Conservation (phyloP, 306 rosid species). For the Hylodesmum podocarpum region DNA sequence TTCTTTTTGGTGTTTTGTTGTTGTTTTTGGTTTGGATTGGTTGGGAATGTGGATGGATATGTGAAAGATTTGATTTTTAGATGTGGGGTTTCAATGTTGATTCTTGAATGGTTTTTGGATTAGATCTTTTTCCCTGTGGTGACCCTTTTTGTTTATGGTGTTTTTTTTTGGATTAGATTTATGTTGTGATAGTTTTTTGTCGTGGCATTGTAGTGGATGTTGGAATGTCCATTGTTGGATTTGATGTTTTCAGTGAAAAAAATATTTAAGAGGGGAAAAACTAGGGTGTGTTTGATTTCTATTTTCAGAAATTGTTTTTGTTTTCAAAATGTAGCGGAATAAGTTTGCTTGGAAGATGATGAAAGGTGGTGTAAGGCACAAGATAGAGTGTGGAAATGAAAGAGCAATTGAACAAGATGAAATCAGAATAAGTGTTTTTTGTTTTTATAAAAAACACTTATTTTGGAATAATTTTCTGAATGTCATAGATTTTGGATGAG, state of each 20-base stretch:
- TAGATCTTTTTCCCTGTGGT: not conserved
- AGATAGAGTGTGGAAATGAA: not conserved
- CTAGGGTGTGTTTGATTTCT: not conserved
- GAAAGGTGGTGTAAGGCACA: not conserved
- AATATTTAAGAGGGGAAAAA: too few relatives aligned
- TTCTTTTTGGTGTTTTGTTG: not conserved
- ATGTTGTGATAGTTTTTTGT: not conserved
- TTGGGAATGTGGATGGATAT: conserved; percentile 19
- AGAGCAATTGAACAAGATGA: not conserved
- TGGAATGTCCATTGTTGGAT: not conserved
- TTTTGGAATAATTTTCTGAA: not conserved
- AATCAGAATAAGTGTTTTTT: not conserved
- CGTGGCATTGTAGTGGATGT: not conserved
- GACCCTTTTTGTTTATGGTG: not conserved
- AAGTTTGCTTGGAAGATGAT: not conserved
- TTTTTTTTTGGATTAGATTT: not conserved
- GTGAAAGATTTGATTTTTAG: not conserved
- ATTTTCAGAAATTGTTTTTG: not conserved
- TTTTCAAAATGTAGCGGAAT: not conserved
- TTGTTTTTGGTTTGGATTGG: too few relatives aligned
- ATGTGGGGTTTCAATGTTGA: not conserved
- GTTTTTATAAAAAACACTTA: not conserved
- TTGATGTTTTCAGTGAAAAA: not conserved
- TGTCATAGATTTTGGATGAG: not conserved
- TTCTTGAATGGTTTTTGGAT: conserved; percentile 3